Base-by-base conservation (phyloP, 2,329 filamentous ascomycete genomes). In the Aspergillus sp. region DNA sequence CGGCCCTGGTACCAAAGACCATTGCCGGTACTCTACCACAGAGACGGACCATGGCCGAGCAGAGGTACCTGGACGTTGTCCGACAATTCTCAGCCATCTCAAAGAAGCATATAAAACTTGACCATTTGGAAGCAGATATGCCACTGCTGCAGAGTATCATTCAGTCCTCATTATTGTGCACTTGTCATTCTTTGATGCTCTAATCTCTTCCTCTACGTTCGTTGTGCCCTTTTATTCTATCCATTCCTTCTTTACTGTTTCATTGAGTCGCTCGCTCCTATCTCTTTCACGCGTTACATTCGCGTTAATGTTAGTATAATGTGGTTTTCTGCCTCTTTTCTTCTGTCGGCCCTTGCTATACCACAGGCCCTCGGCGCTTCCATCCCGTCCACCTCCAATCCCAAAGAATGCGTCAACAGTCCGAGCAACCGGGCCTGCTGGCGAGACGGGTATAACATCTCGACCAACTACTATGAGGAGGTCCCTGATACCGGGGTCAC, bases 401-500 rank as follows among this genome's bases (percentile, higher is more conserved):
- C 17, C 2, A 10, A 23, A n/a, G 10, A 0, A 13, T 44, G 41
- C 17, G 19, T 44, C 41, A 44, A 44, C 41, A 44, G 41, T 21
- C 41, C 41, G 8, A 44, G 19, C 5, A 44, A 23, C 19, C 41
- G 41, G 5, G 41, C 41, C 21, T 44, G 41, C 41, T 44, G 41
- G 41, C 41, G 41, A 11, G 19, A 44, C 30, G 50, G 21, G 2
- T 71, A 68, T 59, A 64, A 62, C 38, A 71, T 74, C 48, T 62
- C 71, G 50, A 77, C 74, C 7, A 70, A 77, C 67, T 76, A 71
- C 58, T 70, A 73, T 38, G 65, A 68, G 3, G 64, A 58, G 10
- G 58, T 58, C 8, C 66, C 66, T 0, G 54, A 65, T 19, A 66
- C 64, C 1, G 62, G 62, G 2, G 59, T 64, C 2, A 54, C 48